Conservation (phyloP, 1,284 basidiomycete genomes). For the Cutaneotrichosporon mucoides region DNA sequence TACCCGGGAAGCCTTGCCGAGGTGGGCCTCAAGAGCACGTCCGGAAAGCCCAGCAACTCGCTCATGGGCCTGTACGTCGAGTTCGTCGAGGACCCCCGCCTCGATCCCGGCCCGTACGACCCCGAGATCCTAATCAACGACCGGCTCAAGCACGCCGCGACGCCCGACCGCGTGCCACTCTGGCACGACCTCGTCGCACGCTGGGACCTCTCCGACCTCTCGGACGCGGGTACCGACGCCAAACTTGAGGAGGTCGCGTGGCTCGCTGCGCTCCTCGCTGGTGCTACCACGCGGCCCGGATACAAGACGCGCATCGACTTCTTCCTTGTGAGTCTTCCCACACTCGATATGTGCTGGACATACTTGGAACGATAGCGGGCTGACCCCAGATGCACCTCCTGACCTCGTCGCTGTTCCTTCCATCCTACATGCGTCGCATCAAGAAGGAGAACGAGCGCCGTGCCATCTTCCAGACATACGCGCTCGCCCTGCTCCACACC, state of each 20-base stretch:
- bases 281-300: slow-evolving; percentile 55
- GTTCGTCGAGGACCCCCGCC: slow-evolving; percentile 11
- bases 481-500: slow-evolving; percentile 53
- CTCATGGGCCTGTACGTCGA: slow-evolving; percentile 35
- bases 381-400: slow-evolving; percentile 59
- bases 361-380: neutral
- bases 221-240: slow-evolving; percentile 45
- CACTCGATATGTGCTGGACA: too few species aligned
- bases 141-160: slow-evolving; percentile 46
- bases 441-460: slow-evolving; percentile 42
- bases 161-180: slow-evolving; percentile 52
- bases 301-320: slow-evolving; percentile 60
- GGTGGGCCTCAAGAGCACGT: slow-evolving; percentile 1
- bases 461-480: slow-evolving; percentile 54
- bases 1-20: slow-evolving; percentile 29
- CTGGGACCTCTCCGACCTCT: slow-evolving; percentile 53
- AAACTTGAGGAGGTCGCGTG: slow-evolving; percentile 59
- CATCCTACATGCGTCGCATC: slow-evolving; percentile 51
- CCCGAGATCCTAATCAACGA: slow-evolving; percentile 55
- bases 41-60: neutral
- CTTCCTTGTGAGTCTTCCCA: slow-evolving; percentile 53
- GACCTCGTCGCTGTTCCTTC: slow-evolving; percentile 61
- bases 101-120: slow-evolving; percentile 58
- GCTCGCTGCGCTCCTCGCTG: slow-evolving; percentile 56
- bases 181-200: slow-evolving; percentile 55